Percentiles rank a stretch among this genome's conserved stretches.
Conservation (phyloP, 2,329 filamentous ascomycete genomes). For the Fusarium annulatum region DNA sequence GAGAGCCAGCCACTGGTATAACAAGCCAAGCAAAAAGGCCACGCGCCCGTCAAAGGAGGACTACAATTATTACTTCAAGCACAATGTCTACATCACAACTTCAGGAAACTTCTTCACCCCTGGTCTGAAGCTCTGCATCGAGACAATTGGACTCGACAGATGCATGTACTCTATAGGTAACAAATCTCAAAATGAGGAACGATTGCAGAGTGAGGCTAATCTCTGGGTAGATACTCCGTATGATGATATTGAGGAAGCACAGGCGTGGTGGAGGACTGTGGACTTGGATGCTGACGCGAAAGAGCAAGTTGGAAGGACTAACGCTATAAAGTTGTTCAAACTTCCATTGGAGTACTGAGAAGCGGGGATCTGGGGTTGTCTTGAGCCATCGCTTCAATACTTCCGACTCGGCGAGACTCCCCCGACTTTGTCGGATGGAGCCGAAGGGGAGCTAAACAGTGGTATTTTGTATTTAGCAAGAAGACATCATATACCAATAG, state of each 20-base stretch:
- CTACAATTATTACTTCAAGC: constrained; percentile 2
- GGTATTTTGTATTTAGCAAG: not conserved
- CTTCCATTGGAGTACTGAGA: not conserved
- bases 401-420: not conserved
- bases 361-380: not conserved
- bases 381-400: not conserved
- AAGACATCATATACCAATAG: not conserved
- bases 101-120: constrained; percentile 19
- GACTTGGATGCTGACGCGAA: not conserved
- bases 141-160: not conserved
- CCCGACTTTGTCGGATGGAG: not conserved
- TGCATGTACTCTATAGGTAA: constrained; percentile 22
- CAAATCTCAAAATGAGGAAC: rapidly evolving
- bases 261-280: constrained; percentile 15
- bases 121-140: not conserved
- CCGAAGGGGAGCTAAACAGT: not conserved
- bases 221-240: not conserved
- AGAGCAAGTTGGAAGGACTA: not conserved
- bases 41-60: constrained; percentile 11
- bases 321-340: constrained; percentile 16
- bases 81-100: constrained; percentile 19
- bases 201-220: rapidly evolving
- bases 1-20: constrained; percentile 17
- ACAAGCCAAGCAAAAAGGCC: not conserved
- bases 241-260: constrained; percentile 8